Evolutionary conservation across 2,329 filamentous ascomycete genomes (phyloP), one percentile per base, ranked within the genome.

Genomic region (Fusarium nisikadoi): DNA sequence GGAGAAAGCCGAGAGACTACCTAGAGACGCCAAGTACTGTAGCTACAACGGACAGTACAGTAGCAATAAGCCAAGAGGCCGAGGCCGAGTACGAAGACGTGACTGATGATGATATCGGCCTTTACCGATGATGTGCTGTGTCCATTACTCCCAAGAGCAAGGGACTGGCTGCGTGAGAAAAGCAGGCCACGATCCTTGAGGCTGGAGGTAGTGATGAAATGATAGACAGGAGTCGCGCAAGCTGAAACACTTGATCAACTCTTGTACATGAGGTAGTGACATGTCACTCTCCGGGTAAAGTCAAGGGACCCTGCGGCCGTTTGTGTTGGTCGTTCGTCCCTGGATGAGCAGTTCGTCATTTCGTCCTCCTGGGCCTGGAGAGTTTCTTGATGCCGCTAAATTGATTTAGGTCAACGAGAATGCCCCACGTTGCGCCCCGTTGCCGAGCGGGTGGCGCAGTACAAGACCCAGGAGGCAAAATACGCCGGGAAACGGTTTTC

Each of bases 381-480:
- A 53, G 49, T 53, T 27, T 17, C 33, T 45, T 61, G 61, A 50
- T 52, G 56, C 41, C 53, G 45, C 62, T 68, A 68, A 58, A 45
- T 55, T 60, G 27, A 13, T 17, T 47, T 33, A 63, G 55, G 36
- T 25, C 39, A 27, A 62, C 19, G 36, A 53, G 55, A 68, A 56
- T 42, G 70, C 67, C 71, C 71, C 71, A 69, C 59, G 63, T 50
- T 73, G 60, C 70, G 72, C 72, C 72, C 57, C 35, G 72, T 70
- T 68, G 53, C 62, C 57, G 72, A 63, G 67, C 63, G 67, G 70
- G 72, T 73, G 72, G 72, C 72, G 67, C 70, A 75, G 72, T 58
- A 43, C 50, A 38, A 35, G 25, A 20, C 19, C 43, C n/a, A 46
- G 56, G 41, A 65, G 59, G 59, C 49, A 61, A 64, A 46, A 54